phyloP scores from a whole-genome alignment of 139 green algal genomes.

The Nannochloris sp. region DNA sequence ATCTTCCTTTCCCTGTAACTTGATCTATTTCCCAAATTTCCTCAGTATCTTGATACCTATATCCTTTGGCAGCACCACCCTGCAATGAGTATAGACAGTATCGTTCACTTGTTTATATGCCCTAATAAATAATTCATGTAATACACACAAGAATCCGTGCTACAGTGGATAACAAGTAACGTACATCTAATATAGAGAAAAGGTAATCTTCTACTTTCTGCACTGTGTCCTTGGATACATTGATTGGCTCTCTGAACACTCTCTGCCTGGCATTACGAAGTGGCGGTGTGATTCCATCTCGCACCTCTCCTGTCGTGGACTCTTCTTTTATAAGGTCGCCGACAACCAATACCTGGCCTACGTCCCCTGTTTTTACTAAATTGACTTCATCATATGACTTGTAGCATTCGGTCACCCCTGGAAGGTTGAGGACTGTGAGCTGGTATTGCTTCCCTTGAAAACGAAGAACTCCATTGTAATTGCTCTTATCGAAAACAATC shows the following conservation, averaged over 20 bases:
- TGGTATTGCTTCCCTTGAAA: constrained; percentile 43
- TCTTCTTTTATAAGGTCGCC: constrained; percentile 21
- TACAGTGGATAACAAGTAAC: not conserved
- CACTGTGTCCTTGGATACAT: constrained; percentile 29
- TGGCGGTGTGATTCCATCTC: constrained; percentile 63
- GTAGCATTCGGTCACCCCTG: constrained; percentile 77
- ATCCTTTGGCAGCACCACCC: constrained; percentile 49
- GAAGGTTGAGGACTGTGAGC: constrained; percentile 66
- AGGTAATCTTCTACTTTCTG: constrained; percentile 47
- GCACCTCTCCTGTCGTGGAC: constrained; percentile 11
- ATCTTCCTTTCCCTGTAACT: constrained; percentile 27
- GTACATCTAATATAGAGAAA: constrained; percentile 42
- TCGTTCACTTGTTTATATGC: not conserved
- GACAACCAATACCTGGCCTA: constrained; percentile 72
- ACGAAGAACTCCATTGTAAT: constrained; percentile 33
- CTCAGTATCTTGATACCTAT: constrained; percentile 62
- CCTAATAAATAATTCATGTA: not conserved
- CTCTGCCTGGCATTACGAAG: constrained; percentile 53
- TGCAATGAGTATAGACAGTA: constrained; percentile 6
- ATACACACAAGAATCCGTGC: not conserved
- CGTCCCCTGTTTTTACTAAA: constrained; percentile 78
- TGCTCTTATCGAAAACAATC: constrained; percentile 13
- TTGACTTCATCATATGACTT: constrained; percentile 90
- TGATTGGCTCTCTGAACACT: constrained; percentile 44
- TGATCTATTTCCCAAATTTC: constrained; percentile 65